Evolutionary conservation across 352 stramenopile species (phyloP).

Genomic region (Phytophthora agathidicida): DNA sequence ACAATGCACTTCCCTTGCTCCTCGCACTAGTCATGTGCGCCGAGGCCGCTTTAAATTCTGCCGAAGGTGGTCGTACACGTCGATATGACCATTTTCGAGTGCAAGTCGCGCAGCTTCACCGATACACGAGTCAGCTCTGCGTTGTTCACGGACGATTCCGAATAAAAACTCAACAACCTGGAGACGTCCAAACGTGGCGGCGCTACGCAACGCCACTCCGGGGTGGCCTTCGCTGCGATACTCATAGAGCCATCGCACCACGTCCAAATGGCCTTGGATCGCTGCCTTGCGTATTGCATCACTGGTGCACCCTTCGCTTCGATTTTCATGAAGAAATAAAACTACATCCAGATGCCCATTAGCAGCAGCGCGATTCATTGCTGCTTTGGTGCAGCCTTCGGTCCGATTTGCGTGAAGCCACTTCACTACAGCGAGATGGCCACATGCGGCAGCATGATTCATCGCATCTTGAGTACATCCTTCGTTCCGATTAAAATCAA

Average conservation of each 20-base stretch:
- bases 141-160: not conserved
- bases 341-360: constrained; percentile 2
- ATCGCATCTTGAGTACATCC: not conserved
- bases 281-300: not conserved
- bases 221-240: not conserved
- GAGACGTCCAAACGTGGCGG: not conserved
- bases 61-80: not conserved
- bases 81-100: not conserved
- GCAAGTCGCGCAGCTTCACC: not conserved
- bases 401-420: constrained; percentile 1
- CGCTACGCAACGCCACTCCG: not conserved
- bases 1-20: too few species aligned
- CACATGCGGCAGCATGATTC: not conserved
- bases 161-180: not conserved
- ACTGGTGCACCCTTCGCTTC: constrained; percentile 3
- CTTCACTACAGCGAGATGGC: not conserved
- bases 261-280: not conserved
- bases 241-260: constrained; percentile 1
- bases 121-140: not conserved
- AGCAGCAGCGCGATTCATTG: not conserved
- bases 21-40: too few species aligned
- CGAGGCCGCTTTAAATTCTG: not conserved
- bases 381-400: constrained; percentile 4
- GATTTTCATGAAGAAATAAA: constrained; percentile 9
- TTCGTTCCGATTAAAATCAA: not conserved